These are phyloP conservation scores for Gnaphalium uliginosum DNA, from an alignment of 129 eudicot species.

Conservation along the genomic window DNA sequence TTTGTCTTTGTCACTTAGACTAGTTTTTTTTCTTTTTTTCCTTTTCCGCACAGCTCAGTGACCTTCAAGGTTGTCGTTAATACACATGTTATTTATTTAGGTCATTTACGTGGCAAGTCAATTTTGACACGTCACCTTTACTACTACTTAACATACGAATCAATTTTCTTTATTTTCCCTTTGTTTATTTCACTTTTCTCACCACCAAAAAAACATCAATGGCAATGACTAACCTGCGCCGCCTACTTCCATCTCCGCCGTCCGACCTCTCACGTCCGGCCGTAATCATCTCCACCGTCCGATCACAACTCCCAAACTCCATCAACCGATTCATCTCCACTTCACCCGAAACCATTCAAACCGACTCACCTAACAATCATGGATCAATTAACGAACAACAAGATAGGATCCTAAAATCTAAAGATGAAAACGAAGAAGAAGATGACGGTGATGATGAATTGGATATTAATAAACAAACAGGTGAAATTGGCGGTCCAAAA, in stretches of 20 bases:
- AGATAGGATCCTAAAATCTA: constrained; percentile 23
- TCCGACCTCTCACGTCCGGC: constrained; percentile 25
- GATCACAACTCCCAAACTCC: constrained; percentile 33
- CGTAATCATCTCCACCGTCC: constrained; percentile 21
- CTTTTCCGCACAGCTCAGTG: too few relatives aligned
- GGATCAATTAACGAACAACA: constrained; percentile 16
- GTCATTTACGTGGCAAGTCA: not conserved
- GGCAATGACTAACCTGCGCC: constrained; percentile 53
- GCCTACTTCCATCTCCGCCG: constrained; percentile 43
- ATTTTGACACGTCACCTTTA: constrained; percentile 18
- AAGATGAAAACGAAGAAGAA: constrained; percentile 31
- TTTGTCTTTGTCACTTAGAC: too few relatives aligned
- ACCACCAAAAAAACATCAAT: constrained; percentile 12
- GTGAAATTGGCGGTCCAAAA: constrained; percentile 82
- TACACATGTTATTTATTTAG: not conserved
- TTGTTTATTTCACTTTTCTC: not conserved
- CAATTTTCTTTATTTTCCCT: not conserved
- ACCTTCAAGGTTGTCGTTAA: too few relatives aligned
- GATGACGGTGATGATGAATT: constrained; percentile 39
- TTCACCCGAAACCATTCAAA: constrained; percentile 37
- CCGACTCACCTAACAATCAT: constrained; percentile 27
- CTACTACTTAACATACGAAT: not conserved
- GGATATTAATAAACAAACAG: constrained; percentile 61
- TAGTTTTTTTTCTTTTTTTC: too few relatives aligned
- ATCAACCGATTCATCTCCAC: constrained; percentile 48